Evolutionary conservation across 2,329 filamentous ascomycete genomes (phyloP).

Genomic region (Venturia pyrina): DNA sequence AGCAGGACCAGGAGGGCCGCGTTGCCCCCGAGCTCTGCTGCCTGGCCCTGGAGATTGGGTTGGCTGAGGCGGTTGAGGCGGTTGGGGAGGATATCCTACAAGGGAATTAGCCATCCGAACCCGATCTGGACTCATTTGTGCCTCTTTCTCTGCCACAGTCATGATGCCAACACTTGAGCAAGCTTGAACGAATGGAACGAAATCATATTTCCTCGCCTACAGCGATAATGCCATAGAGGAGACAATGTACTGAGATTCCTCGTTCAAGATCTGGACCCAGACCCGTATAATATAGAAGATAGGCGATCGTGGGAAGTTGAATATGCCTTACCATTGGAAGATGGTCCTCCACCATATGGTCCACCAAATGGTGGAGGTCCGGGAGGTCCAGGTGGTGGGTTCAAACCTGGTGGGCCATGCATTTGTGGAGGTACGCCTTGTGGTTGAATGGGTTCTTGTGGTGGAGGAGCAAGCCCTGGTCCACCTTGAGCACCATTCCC

Average conservation of each 20-base stretch:
- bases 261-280: neutral
- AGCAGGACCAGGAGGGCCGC: slow-evolving; percentile 58
- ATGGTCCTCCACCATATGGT: slow-evolving; percentile 38
- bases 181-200: neutral
- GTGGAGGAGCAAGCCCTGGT: slow-evolving; percentile 66
- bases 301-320: neutral
- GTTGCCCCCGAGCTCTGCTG: slow-evolving; percentile 46
- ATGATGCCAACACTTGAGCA: neutral
- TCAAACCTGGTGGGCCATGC: slow-evolving; percentile 60
- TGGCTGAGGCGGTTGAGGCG: slow-evolving; percentile 71
- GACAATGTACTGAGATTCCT: neutral
- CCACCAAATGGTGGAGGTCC: slow-evolving; percentile 60
- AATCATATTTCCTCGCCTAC: neutral
- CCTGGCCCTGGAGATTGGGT: slow-evolving; percentile 80
- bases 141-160: neutral
- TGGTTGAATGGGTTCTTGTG: slow-evolving; percentile 50
- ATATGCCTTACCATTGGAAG: slow-evolving; percentile 45
- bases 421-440: slow-evolving; percentile 46
- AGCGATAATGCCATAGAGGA: neutral
- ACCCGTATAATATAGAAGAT: neutral
- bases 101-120: neutral
- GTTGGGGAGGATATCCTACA: slow-evolving; percentile 51
- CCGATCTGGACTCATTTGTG: too few species aligned
- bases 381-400: slow-evolving; percentile 45
- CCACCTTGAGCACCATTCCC: slow-evolving; percentile 74